Evolutionary conservation across 192 early-diverging fungal species (phyloP), one percentile per base, ranked within the genome.

Genomic region (Radiomyces spectabilis): DNA sequence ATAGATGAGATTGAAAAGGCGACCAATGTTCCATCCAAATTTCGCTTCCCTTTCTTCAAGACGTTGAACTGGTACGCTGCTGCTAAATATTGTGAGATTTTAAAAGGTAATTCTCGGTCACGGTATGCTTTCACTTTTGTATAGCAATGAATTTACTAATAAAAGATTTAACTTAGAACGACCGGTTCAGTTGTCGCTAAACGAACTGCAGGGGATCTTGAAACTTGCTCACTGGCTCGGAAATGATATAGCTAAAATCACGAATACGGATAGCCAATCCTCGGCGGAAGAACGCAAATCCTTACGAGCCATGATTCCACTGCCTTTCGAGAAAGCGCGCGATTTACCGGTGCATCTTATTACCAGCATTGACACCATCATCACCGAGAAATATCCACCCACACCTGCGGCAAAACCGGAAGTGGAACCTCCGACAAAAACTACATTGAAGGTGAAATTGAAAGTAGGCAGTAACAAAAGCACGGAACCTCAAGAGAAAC

Each of bases 41-140:
- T 92, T 60, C 70, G 92, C 19, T 94, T 89, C 55, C 94, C 94
- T 6, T 92, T 71, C 53, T 96, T 91, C 60, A 74, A 87, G 38
- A 80, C 77, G 32, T 82, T 94, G 68, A 85, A 89, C 43, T 89
- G 92, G 80, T 94, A 87, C 55, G 87, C 85, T 37, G 83, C 83
- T 0, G 71, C 78, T 50, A 66, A 75, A 18, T 81, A 88, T 57
- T 47, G 77, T 6, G 49, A 75, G 29, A 56, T 75, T 15, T 68
- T 85, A 4, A 55, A 61, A 73, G 56, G 73, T 73, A 77, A 44
- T 8, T 2, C 3, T 55, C 24, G 1, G 27, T 8, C 24, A 31
- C 15, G 32, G 6, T 13, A 54, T 2, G 18, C 21, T 3, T 13
- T 18, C 24, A 41, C 0, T 16, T 12, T 1, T 3, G 19, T 7